Evolutionary conservation across 331 rosid genomes (phyloP), one percentile per base, ranked within the genome.

Genomic region (Telfairia occidentalis): DNA sequence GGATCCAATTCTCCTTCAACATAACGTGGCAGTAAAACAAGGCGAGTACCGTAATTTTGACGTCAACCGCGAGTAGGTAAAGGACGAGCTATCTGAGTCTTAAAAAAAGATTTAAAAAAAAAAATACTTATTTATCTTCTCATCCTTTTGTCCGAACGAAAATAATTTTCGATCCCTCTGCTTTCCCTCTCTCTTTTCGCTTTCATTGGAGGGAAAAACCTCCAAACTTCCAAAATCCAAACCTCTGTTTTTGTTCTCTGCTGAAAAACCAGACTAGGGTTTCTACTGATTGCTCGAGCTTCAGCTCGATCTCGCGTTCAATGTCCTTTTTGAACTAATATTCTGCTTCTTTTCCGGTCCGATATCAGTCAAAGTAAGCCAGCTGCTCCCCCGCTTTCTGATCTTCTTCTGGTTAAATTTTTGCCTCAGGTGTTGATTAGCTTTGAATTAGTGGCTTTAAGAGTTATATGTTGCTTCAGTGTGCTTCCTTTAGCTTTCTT

Each of bases 181-280:
- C 29, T 59, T 86, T 94, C 92, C 92, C 98, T 97, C 98, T 97
- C 98, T 86, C 95, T 89, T 87, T 84, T 84, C 81, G 67, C 80
- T 61, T 80, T 72, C 77, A 48, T 78, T 91, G 97, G 98, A 94
- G 97, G 97, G 96, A 91, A 89, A 79, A 89, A 75, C 84, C 72
- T 80, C 88, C 84, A 49, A 89, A 80, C 74, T 49, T 63, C 71
- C 76, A 21, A 82, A 48, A 35, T 63, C 71, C 78, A 24, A 82
- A 37, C 84, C 79, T 71, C 65, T 78, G 70, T 83, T 67, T 67
- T 77, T 78, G 55, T 55, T 73, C 26, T 74, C 78, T n/a, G 54
- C 74, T 74, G n/a, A n/a, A 16, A 54, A 82, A 53, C 71, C 81
- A 81, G 79, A 37, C 78, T 78, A 86, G 90, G 89, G 95, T 91